Percentiles rank a stretch among this genome's conserved stretches.
Conservation (phyloP, 2,329 filamentous ascomycete species). For the Aspergillus pseudonomiae region DNA sequence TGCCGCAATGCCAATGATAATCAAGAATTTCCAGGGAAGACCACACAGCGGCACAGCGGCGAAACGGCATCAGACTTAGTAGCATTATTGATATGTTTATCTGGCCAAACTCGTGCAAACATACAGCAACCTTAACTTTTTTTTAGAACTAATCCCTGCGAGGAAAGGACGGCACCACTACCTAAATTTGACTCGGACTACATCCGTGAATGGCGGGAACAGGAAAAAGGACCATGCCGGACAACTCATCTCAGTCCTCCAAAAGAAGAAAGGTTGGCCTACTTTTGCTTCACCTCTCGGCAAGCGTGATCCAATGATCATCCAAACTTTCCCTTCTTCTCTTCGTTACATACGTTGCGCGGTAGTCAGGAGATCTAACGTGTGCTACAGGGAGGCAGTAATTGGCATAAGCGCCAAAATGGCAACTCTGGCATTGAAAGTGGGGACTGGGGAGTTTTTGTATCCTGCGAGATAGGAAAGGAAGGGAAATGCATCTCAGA, state of each 20-base stretch:
- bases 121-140: conserved; percentile 7
- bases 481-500: conserved; percentile 64
- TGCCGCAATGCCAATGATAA: conserved; percentile 3
- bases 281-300: neutral
- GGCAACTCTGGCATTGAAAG: conserved; percentile 36
- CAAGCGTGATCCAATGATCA: neutral
- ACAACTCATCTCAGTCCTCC: conserved; percentile 24
- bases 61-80: neutral
- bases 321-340: neutral
- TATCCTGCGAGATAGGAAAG: conserved; percentile 64
- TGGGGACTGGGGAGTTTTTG: conserved; percentile 65
- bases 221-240: conserved; percentile 38
- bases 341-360: neutral
- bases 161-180: neutral
- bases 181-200: conserved; percentile 1
- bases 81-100: conserved; percentile 2
- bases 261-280: conserved; percentile 40
- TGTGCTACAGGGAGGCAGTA: conserved; percentile 29
- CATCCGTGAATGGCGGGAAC: conserved; percentile 27
- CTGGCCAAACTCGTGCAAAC: conserved; percentile 1
- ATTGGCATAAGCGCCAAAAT: conserved; percentile 33
- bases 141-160: conserved; percentile 5
- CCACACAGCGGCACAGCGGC: neutral
- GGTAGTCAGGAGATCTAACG: conserved; percentile 9
- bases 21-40: conserved; percentile 10